These are phyloP conservation scores for Thermomyces lanuginosus DNA, from an alignment of 2,329 filamentous ascomycete genomes.

Conservation along the genomic window DNA sequence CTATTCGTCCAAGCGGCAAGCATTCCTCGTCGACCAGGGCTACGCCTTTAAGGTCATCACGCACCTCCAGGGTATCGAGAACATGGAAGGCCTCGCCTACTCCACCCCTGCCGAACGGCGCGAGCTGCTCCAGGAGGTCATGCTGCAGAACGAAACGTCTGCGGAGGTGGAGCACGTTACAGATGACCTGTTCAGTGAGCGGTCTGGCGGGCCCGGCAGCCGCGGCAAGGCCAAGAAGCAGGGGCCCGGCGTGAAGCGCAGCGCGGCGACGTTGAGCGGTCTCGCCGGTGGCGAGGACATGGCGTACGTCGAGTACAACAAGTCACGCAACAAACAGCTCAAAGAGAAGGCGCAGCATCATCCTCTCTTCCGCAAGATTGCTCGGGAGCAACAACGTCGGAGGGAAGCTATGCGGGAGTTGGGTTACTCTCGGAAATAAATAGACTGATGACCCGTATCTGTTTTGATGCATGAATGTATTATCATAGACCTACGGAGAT, in stretches of 20 bases:
- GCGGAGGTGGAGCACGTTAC: slow-evolving; percentile 53
- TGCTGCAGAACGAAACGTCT: slow-evolving; percentile 68
- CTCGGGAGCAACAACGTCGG: slow-evolving; percentile 43
- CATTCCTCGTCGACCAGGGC: slow-evolving; percentile 92
- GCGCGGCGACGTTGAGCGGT: slow-evolving; percentile 70
- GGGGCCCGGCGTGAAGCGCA: slow-evolving; percentile 47
- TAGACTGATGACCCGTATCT: too few relatives aligned
- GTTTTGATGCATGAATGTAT: neutral
- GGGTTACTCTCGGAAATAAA: too few relatives aligned
- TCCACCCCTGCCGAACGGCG: slow-evolving; percentile 62
- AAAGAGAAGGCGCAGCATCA: slow-evolving; percentile 46
- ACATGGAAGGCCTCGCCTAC: slow-evolving; percentile 65
- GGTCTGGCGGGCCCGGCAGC: slow-evolving; percentile 31
- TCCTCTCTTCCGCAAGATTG: slow-evolving; percentile 50
- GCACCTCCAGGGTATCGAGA: slow-evolving; percentile 77
- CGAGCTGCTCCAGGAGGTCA: slow-evolving; percentile 73
- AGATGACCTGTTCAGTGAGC: slow-evolving; percentile 50
- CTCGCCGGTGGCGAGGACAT: slow-evolving; percentile 87
- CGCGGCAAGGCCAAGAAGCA: slow-evolving; percentile 33
- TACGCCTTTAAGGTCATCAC: slow-evolving; percentile 99
- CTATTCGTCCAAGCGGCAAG: slow-evolving; percentile 90
- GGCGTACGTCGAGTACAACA: slow-evolving; percentile 84
- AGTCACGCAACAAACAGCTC: slow-evolving; percentile 50
- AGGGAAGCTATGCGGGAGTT: slow-evolving; percentile 29
- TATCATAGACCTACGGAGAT: neutral